Base-by-base conservation (phyloP, 306 rosid genomes). In the Neltuma alba region DNA sequence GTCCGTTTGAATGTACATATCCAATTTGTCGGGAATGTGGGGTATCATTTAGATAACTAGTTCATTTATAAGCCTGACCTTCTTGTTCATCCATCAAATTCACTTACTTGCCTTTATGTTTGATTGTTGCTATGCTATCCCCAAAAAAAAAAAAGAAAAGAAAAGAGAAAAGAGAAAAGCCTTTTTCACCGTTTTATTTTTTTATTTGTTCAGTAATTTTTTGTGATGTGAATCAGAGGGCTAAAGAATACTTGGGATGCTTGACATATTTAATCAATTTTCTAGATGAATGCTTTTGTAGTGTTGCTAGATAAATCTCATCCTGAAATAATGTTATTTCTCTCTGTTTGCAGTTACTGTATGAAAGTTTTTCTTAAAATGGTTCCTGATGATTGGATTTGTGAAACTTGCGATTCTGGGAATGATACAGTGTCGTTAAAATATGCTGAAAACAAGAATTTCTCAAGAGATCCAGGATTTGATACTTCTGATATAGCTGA, bases 311-410 rank as follows among this genome's bases (percentile, higher is more conserved):
- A 37, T 37, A 7, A 69, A 66, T 34, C 79, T 76, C 83, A 47
- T 74, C 65, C 80, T 74, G 40, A 75, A 72, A 76, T 36, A 33
- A 60, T 70, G 33, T 28, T 62, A 61, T 76, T 65, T 78, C 57
- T 78, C 47, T 83, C 73, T 62, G 38, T 41, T 75, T 88, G 76
- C 89, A 94, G 98, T 70, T 92, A 90, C 70, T 94, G 97, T 86
- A 89, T 89, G 89, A 57, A 30, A 57, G 16, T 1, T 23, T 0
- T 4, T 78, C 7, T 9, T 9, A 1, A 1, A 7, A 76, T 23
- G 23, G 31, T 82, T 72, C 89, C 88, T 9, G 73, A 80, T 4
- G 42, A 64, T 10, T 94, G 97, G 98, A 15, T 78, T 21, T 94
- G 98, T 76, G 89, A 86, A 31, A 15, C 80, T 28, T 94, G 98